These are phyloP conservation scores for Candida yuanshanica DNA, from an alignment of 805 yeast species.

Conservation along the genomic window DNA sequence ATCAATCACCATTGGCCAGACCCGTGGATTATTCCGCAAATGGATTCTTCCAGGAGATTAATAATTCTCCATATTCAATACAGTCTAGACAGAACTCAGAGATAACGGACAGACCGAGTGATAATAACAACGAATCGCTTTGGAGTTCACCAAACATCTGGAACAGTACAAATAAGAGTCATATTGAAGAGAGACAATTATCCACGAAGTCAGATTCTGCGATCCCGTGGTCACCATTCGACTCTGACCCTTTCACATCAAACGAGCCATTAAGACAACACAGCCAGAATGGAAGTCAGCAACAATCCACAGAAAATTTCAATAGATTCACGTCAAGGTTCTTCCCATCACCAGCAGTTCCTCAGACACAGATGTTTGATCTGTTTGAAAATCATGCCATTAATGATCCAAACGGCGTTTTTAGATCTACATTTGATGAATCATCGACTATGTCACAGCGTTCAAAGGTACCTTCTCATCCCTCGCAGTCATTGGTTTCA, in stretches of 20 bases:
- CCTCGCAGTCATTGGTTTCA: not conserved
- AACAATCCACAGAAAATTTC: slow-evolving; percentile 3
- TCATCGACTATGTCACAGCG: not conserved
- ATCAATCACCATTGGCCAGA: slow-evolving; percentile 20
- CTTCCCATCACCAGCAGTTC: slow-evolving; percentile 16
- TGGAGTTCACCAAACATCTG: slow-evolving; percentile 22
- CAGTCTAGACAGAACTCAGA: slow-evolving; percentile 10
- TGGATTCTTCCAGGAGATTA: slow-evolving; percentile 7
- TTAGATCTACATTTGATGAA: not conserved
- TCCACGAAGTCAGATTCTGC: slow-evolving; percentile 25
- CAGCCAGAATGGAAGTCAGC: slow-evolving; percentile 2
- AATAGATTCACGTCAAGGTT: slow-evolving; percentile 18
- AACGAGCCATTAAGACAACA: slow-evolving; percentile 12
- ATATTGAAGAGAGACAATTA: slow-evolving; percentile 17
- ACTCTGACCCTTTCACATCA: slow-evolving; percentile 14
- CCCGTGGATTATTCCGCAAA: slow-evolving; percentile 9
- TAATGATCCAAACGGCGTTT: slow-evolving; percentile 1
- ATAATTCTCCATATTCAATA: slow-evolving; percentile 4
- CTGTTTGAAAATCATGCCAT: slow-evolving; percentile 1
- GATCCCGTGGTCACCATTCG: slow-evolving; percentile 22
- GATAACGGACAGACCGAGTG: not conserved
- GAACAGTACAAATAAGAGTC: slow-evolving; percentile 8
- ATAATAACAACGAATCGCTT: slow-evolving; percentile 1
- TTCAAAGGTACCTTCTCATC: not conserved
- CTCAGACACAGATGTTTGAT: not conserved